Percentiles rank a stretch among this genome's conserved stretches.
Conservation (phyloP, 768 basidiomycete genomes). For the Tephrocybe sp. region DNA sequence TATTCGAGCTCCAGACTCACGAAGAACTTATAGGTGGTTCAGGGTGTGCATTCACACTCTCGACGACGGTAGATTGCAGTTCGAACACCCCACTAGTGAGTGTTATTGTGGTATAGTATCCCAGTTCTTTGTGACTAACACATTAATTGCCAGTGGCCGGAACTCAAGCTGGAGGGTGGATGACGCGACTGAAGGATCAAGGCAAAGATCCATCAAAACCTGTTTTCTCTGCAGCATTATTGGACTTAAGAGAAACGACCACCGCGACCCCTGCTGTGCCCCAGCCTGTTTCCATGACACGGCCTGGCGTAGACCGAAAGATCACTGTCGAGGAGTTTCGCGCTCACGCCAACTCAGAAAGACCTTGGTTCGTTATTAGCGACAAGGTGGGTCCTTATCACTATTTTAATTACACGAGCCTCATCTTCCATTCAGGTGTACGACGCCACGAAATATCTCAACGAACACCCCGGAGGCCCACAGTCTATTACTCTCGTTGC, state of each 20-base stretch:
- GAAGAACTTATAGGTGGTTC: constrained; percentile 47
- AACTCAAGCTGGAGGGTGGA: constrained; percentile 53
- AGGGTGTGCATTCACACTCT: constrained; percentile 45
- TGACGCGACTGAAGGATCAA: constrained; percentile 52
- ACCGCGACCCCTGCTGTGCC: constrained; percentile 21
- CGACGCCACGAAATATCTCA: constrained; percentile 48
- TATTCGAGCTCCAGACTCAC: not conserved
- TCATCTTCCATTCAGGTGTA: constrained; percentile 35
- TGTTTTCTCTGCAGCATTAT: constrained; percentile 24
- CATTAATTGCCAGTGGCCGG: constrained; percentile 32
- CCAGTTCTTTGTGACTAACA: not conserved
- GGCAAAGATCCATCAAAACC: constrained; percentile 46
- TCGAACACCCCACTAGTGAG: constrained; percentile 57
- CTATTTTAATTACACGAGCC: not conserved
- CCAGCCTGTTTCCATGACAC: constrained; percentile 35
- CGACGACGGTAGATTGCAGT: constrained; percentile 34
- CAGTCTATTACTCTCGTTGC: constrained; percentile 56
- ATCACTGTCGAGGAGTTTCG: constrained; percentile 46
- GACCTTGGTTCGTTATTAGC: constrained; percentile 53
- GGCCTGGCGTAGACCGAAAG: constrained; percentile 40
- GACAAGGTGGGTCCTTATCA: constrained; percentile 35
- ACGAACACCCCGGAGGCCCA: constrained; percentile 59
- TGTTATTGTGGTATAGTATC: constrained; percentile 1
- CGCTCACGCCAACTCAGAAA: constrained; percentile 30
- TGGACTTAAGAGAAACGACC: not conserved